phyloP scores from a whole-genome alignment of 2,329 filamentous ascomycete species.

The Lasiodiplodia theobromae region DNA sequence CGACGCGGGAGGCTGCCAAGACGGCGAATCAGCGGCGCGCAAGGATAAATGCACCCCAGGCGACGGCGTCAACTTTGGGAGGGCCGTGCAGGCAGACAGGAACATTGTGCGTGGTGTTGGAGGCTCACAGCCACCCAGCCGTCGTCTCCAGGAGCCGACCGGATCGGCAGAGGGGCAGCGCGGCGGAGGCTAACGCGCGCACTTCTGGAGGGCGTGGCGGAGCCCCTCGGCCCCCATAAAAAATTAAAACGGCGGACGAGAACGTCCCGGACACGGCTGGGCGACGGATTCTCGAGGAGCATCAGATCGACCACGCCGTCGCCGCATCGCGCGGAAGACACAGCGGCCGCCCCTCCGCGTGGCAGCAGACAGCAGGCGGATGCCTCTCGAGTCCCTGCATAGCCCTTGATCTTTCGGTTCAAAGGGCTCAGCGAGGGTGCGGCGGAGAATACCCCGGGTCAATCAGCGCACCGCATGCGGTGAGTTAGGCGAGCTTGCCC shows the following conservation, averaged over 20 bases:
- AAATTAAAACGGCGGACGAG: constrained; percentile 27
- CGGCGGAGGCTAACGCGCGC: constrained; percentile 19
- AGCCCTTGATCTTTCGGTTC: constrained; percentile 6
- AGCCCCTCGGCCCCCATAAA: constrained; percentile 27
- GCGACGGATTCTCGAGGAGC: constrained; percentile 20
- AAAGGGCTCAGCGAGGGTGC: constrained; percentile 20
- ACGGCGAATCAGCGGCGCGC: constrained; percentile 11
- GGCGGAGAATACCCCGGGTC: constrained; percentile 1
- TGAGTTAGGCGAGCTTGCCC: constrained; percentile 21
- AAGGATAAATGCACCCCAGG: constrained; percentile 25
- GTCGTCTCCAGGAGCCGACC: constrained; percentile 12
- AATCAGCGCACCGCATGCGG: constrained; percentile 26
- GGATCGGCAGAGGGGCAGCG: constrained; percentile 28
- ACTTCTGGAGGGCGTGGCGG: constrained; percentile 15
- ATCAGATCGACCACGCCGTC: constrained; percentile 9
- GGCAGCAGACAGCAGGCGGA: background rate
- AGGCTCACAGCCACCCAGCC: constrained; percentile 7
- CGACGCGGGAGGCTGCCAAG: constrained; percentile 8
- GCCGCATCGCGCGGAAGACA: constrained; percentile 1
- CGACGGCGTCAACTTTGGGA: constrained; percentile 10
- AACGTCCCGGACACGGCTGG: constrained; percentile 7
- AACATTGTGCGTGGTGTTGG: constrained; percentile 25
- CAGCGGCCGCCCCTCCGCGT: constrained; percentile 1
- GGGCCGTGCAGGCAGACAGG: constrained; percentile 7
- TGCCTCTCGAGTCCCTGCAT: constrained; percentile 20